These are phyloP conservation scores for Talaromyces funiculosus DNA, from an alignment of 2,329 filamentous ascomycete genomes.

Conservation along the genomic window DNA sequence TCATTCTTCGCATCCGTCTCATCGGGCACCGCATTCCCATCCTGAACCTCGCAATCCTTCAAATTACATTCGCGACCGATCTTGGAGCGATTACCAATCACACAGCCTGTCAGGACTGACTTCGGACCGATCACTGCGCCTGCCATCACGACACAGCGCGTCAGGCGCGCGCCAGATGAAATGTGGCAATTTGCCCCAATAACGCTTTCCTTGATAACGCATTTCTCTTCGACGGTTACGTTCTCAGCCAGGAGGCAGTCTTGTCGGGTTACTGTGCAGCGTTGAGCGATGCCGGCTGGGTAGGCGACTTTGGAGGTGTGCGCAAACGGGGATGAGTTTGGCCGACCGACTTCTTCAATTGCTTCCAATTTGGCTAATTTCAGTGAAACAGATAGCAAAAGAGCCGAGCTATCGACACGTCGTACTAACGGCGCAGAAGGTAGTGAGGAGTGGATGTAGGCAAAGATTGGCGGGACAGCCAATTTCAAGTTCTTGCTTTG, in stretches of 20 bases:
- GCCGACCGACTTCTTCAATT: constrained; percentile 57
- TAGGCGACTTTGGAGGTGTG: constrained; percentile 76
- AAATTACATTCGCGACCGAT: constrained; percentile 78
- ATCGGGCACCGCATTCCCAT: constrained; percentile 75
- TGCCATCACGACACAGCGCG: constrained; percentile 89
- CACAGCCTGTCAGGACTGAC: constrained; percentile 79
- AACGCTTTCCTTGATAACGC: constrained; percentile 86
- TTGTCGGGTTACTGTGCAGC: constrained; percentile 72
- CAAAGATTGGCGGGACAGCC: constrained; percentile 67
- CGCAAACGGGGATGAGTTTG: constrained; percentile 64
- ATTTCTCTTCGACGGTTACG: constrained; percentile 80
- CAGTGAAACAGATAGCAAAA: constrained; percentile 76
- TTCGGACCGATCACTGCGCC: constrained; percentile 78
- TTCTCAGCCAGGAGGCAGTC: constrained; percentile 85
- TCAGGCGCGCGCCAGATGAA: constrained; percentile 74
- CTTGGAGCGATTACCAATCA: constrained; percentile 72
- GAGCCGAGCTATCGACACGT: constrained; percentile 78
- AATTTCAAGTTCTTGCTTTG: constrained; percentile 26
- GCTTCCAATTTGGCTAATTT: constrained; percentile 73
- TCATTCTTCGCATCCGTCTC: constrained; percentile 61
- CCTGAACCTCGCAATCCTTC: constrained; percentile 87
- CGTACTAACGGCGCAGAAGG: constrained; percentile 63
- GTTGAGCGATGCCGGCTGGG: constrained; percentile 71
- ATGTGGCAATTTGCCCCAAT: constrained; percentile 85
- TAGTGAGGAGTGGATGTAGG: constrained; percentile 64